A percentile compares a stretch with the other conserved stretches of the same genome.
Evolutionary conservation across 345 rosid genomes (phyloP).

Genomic region (Acer yangbiense): DNA sequence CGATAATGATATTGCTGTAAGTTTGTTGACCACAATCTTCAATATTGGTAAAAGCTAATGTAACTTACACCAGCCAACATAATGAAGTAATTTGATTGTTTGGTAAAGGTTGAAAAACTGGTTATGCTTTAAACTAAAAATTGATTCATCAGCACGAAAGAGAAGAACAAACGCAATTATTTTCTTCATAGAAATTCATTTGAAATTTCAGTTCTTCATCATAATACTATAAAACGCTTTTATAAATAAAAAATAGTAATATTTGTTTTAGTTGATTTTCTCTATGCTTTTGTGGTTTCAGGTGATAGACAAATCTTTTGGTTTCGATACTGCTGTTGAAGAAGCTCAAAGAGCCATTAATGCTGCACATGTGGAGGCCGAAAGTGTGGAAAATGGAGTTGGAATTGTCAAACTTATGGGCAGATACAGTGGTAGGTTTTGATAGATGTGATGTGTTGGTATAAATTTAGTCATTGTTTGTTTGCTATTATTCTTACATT

Average conservation of each 20-base stretch:
- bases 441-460: not conserved
- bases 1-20: constrained; percentile 88
- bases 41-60: constrained; percentile 1
- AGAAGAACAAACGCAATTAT: not conserved
- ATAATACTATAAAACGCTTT: not conserved
- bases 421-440: constrained; percentile 84
- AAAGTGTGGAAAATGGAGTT: constrained; percentile 96
- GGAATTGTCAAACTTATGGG: constrained; percentile 98
- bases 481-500: not conserved
- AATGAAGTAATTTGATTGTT: not conserved
- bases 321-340: constrained; percentile 96
- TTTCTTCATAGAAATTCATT: not conserved
- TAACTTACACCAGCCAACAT: not conserved
- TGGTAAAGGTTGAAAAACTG: not conserved
- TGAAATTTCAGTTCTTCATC: constrained; percentile 5
- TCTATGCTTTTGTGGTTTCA: constrained; percentile 21
- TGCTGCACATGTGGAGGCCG: constrained; percentile 97
- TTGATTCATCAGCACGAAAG: not conserved
- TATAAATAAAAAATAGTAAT: not conserved
- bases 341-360: constrained; percentile 97
- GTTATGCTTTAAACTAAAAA: not conserved
- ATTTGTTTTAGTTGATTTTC: not conserved
- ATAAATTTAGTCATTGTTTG: not conserved
- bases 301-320: constrained; percentile 98
- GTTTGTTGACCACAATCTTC: constrained; percentile 31